phyloP scores from a whole-genome alignment of 2,329 filamentous ascomycete genomes.

The Aureobasidium vineae region DNA sequence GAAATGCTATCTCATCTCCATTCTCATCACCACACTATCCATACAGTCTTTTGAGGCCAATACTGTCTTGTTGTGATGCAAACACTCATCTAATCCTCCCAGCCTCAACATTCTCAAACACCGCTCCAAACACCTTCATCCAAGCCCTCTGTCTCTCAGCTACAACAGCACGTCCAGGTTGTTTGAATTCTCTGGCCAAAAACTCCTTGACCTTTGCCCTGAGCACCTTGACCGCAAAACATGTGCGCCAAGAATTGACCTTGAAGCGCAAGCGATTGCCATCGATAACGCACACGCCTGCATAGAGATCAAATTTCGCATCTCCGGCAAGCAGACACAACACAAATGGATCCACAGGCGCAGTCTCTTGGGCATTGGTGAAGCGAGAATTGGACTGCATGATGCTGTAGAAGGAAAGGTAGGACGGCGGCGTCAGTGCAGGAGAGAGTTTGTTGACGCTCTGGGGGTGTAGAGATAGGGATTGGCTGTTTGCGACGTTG shows the following conservation, averaged over 20 bases:
- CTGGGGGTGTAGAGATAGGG: constrained; percentile 79
- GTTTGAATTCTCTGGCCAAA: constrained; percentile 67
- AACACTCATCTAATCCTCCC: constrained; percentile 6
- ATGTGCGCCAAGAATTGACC: constrained; percentile 82
- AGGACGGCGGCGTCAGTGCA: constrained; percentile 59
- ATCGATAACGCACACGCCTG: constrained; percentile 82
- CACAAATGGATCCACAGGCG: constrained; percentile 65
- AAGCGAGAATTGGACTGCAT: constrained; percentile 84
- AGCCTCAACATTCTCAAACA: constrained; percentile 31
- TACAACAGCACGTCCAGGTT: constrained; percentile 41
- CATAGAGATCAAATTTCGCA: constrained; percentile 83
- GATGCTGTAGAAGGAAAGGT: constrained; percentile 94
- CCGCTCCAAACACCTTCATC: constrained; percentile 40
- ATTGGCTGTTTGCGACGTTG: constrained; percentile 90
- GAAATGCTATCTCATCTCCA: background rate
- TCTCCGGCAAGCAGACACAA: constrained; percentile 85
- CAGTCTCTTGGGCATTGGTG: constrained; percentile 86
- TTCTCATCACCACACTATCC: too few relatives aligned
- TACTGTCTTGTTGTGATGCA: background rate
- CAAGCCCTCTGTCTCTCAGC: constrained; percentile 44
- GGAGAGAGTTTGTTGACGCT: constrained; percentile 71
- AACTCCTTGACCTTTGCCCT: constrained; percentile 72
- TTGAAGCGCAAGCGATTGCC: constrained; percentile 82
- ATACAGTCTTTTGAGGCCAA: background rate
- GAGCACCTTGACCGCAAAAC: constrained; percentile 83